Base-by-base conservation (phyloP, 306 rosid genomes). In the Echinosophora koreensis region DNA sequence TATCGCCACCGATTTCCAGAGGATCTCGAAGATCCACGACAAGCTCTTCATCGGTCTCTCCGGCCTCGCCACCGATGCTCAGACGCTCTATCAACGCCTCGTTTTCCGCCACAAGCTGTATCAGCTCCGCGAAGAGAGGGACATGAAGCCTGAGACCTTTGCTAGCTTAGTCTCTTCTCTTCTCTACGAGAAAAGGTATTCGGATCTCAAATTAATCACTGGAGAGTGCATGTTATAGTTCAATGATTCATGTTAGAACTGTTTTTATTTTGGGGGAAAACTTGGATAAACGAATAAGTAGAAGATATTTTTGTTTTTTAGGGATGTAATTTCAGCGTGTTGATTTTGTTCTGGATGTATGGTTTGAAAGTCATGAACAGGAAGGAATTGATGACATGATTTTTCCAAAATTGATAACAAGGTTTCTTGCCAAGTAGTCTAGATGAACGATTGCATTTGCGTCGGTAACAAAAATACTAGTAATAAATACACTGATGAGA, bases 41-140 rank as follows among this genome's bases (percentile, higher is more conserved):
- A 80, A 86, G 71, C 90, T 96, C 3, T 96, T 87, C 78, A 84
- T 96, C 55, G 99, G 97, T 73, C 96, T 92, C 80, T 82, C 97
- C 51, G 99, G 99, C 41, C 98, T 96, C 32, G 99, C 89, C 65
- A 96, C 98, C 42, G 98, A 96, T 69, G 90, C 99, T 67, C 99
- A 96, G 79, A 96, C 99, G 28, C 85, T 96, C 97, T 92, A 54
- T 5, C 97, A 89, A 81, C 86, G 96, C 88, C 91, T 90, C 28
- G 90, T 91, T 54, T 93, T 87, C 67, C 90, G 92, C 63, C 97
- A 93, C 91, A 90, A 93, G 77, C 85, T 93, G 49, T 93, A 93
- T 79, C 91, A 88, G 83, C 98, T 93, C 72, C 89, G 98, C 4
- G 98, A 93, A 77, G 96, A 93, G 83, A 87, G 97, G 82, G 96